Evolutionary conservation across 768 basidiomycete genomes (phyloP).

Genomic region (Dioszegia crocea): DNA sequence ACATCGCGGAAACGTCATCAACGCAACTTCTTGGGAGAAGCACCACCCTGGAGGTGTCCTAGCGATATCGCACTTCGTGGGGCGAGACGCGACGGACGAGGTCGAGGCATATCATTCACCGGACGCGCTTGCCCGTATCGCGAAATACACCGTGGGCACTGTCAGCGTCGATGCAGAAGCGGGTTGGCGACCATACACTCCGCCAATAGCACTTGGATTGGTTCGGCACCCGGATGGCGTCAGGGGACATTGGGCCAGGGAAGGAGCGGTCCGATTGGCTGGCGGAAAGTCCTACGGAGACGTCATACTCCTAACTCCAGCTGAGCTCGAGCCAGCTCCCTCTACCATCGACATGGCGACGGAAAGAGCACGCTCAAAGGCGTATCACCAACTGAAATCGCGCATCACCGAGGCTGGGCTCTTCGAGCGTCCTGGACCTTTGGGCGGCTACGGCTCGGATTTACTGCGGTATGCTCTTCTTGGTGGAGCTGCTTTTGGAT

Average conservation of each 20-base stretch:
- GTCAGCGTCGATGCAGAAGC: conserved; percentile 53
- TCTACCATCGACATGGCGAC: conserved; percentile 29
- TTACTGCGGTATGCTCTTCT: conserved; percentile 71
- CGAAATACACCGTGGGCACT: conserved; percentile 65
- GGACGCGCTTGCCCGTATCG: conserved; percentile 57
- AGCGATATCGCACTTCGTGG: conserved; percentile 88
- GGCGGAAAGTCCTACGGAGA: background rate
- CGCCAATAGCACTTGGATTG: conserved; percentile 77
- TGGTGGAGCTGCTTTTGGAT: conserved; percentile 47
- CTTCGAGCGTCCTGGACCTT: conserved; percentile 63
- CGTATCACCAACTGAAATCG: conserved; percentile 74
- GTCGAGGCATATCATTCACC: conserved; percentile 83
- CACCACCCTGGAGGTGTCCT: conserved; percentile 86
- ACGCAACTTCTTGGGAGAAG: conserved; percentile 62
- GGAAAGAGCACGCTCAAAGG: conserved; percentile 50
- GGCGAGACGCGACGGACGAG: conserved; percentile 90
- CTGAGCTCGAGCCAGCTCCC: conserved; percentile 40
- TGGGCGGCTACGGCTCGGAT: conserved; percentile 86
- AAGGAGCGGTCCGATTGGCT: conserved; percentile 33
- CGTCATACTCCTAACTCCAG: conserved; percentile 20
- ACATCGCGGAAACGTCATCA: conserved; percentile 58
- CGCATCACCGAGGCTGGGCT: conserved; percentile 73
- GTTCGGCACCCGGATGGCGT: conserved; percentile 33
- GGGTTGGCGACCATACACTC: conserved; percentile 59
- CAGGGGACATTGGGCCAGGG: conserved; percentile 42